These are phyloP conservation scores for Scenedesmus sp. DNA, from an alignment of 163 green algal species.

Conservation along the genomic window DNA sequence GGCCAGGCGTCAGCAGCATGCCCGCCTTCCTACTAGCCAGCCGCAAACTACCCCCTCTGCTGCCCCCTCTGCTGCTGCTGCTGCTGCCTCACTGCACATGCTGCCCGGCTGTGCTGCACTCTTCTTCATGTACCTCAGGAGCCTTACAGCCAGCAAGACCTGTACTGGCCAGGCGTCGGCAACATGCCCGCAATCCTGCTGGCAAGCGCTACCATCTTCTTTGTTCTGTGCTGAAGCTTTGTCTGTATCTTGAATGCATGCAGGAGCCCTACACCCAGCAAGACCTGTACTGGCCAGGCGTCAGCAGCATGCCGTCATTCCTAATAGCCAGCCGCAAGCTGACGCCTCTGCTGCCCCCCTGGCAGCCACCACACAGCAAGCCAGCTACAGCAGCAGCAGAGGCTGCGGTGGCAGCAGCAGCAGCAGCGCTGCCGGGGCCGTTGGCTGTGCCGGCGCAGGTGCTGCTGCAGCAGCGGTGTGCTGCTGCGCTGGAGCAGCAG, in stretches of 20 bases:
- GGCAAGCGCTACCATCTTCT: not conserved
- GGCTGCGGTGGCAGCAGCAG: conserved; percentile 8
- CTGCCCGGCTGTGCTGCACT: too few relatives aligned
- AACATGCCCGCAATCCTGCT: not conserved
- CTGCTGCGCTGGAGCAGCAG: not conserved
- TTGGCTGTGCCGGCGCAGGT: not conserved
- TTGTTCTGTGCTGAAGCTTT: not conserved
- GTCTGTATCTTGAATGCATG: not conserved
- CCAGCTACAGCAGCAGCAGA: conserved; percentile 10
- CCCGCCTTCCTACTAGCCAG: not conserved
- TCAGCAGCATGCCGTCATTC: not conserved
- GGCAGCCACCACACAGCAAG: not conserved
- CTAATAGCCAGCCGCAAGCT: conserved; percentile 9
- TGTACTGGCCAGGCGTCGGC: conserved; percentile 16
- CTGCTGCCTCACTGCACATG: not conserved
- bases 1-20: not conserved
- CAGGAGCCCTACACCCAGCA: conserved; percentile 9
- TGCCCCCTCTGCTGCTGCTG: not conserved
- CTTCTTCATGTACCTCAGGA: too few relatives aligned
- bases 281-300: conserved; percentile 27
- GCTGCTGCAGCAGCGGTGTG: not conserved
- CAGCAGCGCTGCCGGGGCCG: not conserved
- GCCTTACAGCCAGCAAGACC: not conserved
- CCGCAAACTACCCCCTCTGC: not conserved
- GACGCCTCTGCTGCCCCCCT: not conserved